Evolutionary conservation across 2,329 filamentous ascomycete genomes (phyloP).

Genomic region (Colletotrichum sp.): DNA sequence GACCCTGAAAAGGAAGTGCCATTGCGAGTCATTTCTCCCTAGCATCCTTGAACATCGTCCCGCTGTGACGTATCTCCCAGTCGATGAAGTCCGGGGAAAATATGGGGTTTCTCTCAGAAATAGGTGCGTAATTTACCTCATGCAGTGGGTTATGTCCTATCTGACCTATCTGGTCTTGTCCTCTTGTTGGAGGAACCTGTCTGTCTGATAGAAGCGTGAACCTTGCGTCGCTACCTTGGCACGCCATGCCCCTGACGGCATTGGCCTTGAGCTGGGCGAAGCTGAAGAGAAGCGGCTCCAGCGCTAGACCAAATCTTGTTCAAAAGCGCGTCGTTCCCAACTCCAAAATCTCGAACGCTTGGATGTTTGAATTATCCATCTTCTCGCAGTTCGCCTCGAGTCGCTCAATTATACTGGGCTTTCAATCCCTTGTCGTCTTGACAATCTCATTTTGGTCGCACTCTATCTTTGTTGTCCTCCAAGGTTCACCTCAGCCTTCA

Average conservation of each 20-base stretch:
- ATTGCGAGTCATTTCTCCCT: constrained; percentile 12
- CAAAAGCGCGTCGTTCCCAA: constrained; percentile 15
- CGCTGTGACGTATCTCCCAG: constrained; percentile 14
- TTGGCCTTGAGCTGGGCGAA: background rate
- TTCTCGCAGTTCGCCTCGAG: background rate
- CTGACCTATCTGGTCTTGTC: background rate
- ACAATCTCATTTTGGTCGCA: background rate
- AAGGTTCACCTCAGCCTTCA: background rate
- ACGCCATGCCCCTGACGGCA: background rate
- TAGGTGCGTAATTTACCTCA: constrained; percentile 13
- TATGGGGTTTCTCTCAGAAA: background rate
- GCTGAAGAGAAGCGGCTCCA: background rate
- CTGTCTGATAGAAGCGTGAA: background rate
- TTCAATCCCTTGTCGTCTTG: background rate
- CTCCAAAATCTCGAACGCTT: background rate
- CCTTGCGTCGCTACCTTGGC: background rate
- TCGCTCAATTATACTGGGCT: background rate
- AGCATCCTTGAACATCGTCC: constrained; percentile 7
- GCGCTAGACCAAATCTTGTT: constrained; percentile 6
- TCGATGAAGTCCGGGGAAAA: constrained; percentile 13
- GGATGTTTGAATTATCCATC: background rate
- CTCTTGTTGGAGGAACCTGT: constrained; percentile 6
- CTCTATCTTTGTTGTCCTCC: background rate
- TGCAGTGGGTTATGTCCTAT: background rate
- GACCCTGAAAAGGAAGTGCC: background rate